Evolutionary conservation across 73 alveolate species (phyloP).

Genomic region (Tetrahymena borealis): DNA sequence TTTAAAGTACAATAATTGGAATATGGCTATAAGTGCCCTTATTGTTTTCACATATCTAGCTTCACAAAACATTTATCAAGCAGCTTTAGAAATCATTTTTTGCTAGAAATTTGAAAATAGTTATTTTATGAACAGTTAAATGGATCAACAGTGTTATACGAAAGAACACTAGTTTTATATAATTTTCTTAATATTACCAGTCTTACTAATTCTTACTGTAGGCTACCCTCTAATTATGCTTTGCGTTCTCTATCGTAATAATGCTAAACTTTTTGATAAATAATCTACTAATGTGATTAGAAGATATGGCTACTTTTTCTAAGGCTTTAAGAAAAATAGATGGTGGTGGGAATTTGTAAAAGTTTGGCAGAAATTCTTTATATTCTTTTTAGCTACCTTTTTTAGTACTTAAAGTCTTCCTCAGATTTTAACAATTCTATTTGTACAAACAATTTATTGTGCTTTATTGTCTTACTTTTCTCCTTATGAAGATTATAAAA

Average conservation of each 20-base stretch:
- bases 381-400: too few species aligned
- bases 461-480: too few species aligned
- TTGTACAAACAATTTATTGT: too few species aligned
- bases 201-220: background rate
- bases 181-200: background rate
- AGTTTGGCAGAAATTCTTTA: too few species aligned
- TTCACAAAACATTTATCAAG: background rate
- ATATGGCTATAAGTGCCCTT: background rate
- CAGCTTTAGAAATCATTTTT: background rate
- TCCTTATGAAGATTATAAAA: too few species aligned
- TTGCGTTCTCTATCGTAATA: background rate
- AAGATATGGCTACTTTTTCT: too few species aligned
- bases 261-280: background rate
- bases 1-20: background rate
- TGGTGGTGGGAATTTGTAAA: too few species aligned
- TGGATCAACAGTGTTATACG: background rate
- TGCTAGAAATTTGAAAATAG: background rate
- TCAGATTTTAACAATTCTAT: too few species aligned
- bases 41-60: background rate
- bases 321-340: too few species aligned
- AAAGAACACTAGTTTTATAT: background rate
- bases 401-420: too few species aligned
- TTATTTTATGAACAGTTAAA: background rate
- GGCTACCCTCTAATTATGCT: background rate
- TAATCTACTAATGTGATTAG: background rate